These are phyloP conservation scores for Colletotrichum graminicola DNA, from an alignment of 2,329 filamentous ascomycete species.

Conservation along the genomic window DNA sequence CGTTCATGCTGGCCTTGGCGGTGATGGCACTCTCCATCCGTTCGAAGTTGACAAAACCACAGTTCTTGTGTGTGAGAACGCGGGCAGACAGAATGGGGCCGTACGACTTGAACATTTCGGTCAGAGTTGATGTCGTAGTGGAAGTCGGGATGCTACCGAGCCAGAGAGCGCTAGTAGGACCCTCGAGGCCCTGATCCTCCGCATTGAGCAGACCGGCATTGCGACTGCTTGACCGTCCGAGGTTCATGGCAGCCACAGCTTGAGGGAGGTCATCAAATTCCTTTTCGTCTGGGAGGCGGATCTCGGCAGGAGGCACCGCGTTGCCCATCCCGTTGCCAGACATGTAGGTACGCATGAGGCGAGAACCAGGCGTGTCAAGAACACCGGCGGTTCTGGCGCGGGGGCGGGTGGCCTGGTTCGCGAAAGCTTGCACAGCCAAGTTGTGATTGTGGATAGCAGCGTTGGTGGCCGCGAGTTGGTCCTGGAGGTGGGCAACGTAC, in stretches of 20 bases:
- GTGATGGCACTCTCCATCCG: conserved; percentile 89
- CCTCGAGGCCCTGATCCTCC: conserved; percentile 86
- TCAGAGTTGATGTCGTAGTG: conserved; percentile 93
- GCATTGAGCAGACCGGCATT: conserved; percentile 76
- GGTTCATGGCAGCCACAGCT: conserved; percentile 83
- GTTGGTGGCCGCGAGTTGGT: conserved; percentile 73
- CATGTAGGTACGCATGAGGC: conserved; percentile 78
- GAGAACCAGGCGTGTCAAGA: conserved; percentile 79
- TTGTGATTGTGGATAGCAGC: conserved; percentile 90
- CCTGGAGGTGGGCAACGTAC: conserved; percentile 72
- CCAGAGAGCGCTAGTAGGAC: conserved; percentile 94
- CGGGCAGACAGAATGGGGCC: conserved; percentile 91
- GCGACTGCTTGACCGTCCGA: conserved; percentile 75
- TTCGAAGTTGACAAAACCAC: conserved; percentile 98
- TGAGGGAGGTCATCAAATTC: conserved; percentile 85
- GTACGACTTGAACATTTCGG: conserved; percentile 95
- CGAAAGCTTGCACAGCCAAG: conserved; percentile 91
- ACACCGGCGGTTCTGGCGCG: conserved; percentile 93
- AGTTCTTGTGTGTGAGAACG: conserved; percentile 98
- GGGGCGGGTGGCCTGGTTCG: conserved; percentile 86
- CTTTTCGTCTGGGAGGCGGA: conserved; percentile 79
- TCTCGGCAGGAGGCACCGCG: conserved; percentile 80
- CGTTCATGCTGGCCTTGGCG: conserved; percentile 89
- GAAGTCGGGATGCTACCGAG: conserved; percentile 97
- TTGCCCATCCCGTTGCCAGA: conserved; percentile 82